Evolutionary conservation across 257 asterid genomes (phyloP).

Genomic region (Lycium ferocissimum): DNA sequence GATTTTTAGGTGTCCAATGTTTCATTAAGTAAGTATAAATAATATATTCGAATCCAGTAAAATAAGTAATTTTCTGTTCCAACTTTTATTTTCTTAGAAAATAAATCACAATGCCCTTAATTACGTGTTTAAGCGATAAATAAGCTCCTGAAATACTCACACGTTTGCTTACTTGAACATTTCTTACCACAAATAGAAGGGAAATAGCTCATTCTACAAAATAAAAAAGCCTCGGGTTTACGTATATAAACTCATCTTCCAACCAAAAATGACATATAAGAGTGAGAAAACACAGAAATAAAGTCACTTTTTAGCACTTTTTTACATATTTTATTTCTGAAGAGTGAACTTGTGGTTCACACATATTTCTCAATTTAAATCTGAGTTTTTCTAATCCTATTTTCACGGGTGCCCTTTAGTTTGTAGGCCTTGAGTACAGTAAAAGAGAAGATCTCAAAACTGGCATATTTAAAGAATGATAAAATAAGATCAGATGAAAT

Average conservation of each 20-base stretch:
- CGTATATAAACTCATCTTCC: neutral
- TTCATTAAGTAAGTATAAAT: neutral
- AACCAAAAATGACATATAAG: neutral
- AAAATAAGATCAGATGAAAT: conserved; percentile 18
- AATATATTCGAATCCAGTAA: neutral
- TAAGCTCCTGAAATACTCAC: neutral
- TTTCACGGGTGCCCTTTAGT: conserved; percentile 9
- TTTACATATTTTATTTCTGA: neutral
- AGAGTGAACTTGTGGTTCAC: neutral
- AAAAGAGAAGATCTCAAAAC: conserved; percentile 51
- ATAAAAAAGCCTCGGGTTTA: neutral
- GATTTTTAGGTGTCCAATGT: neutral
- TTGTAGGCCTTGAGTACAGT: conserved; percentile 50
- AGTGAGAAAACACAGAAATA: neutral
- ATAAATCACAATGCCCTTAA: neutral
- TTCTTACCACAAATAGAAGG: neutral
- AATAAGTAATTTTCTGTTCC: neutral
- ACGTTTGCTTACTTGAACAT: neutral
- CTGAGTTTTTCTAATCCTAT: neutral
- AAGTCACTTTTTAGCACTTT: neutral
- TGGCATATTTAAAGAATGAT: conserved; percentile 15
- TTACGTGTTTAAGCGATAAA: neutral
- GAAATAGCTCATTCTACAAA: neutral
- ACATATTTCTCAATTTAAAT: neutral
- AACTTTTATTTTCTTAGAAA: neutral